Evolutionary conservation across 768 basidiomycete genomes (phyloP).

Genomic region (Gymnopilus dilepis): DNA sequence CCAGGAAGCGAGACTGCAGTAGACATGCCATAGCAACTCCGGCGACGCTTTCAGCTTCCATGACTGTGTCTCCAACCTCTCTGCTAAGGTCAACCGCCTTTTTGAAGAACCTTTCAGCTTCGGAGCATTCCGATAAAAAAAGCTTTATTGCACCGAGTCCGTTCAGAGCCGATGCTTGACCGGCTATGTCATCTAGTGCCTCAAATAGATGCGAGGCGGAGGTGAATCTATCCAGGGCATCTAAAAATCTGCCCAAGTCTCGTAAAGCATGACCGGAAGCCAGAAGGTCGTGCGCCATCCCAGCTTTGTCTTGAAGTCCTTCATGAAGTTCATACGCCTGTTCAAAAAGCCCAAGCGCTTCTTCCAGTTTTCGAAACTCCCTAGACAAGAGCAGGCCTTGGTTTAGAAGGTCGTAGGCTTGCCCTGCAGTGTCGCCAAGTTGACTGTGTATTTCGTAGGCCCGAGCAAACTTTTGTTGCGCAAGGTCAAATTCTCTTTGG

Average conservation of each 20-base stretch:
- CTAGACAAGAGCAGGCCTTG: conserved; percentile 28
- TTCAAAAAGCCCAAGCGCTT: conserved; percentile 22
- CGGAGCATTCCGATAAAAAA: conserved; percentile 21
- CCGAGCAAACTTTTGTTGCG: conserved; percentile 26
- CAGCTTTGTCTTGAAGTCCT: conserved; percentile 23
- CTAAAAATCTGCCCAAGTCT: conserved; percentile 15
- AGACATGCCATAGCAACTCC: conserved; percentile 28
- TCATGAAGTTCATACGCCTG: conserved; percentile 27
- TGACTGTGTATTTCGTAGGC: conserved; percentile 30
- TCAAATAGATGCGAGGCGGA: conserved; percentile 24
- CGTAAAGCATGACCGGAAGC: conserved; percentile 28
- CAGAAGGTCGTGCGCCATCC: conserved; percentile 32
- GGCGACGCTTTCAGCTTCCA: conserved; percentile 30
- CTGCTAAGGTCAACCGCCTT: conserved; percentile 23
- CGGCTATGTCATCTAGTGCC: conserved; percentile 22
- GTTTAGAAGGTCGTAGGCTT: conserved; percentile 36
- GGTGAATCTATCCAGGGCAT: conserved; percentile 20
- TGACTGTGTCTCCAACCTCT: conserved; percentile 23
- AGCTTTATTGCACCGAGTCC: conserved; percentile 29
- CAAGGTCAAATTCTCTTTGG: conserved; percentile 25
- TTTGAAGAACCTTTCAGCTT: conserved; percentile 28
- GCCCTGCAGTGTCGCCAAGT: conserved; percentile 27
- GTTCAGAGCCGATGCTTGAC: conserved; percentile 30
- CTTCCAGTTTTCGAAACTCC: conserved; percentile 3
- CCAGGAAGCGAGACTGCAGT: conserved; percentile 30